phyloP scores from a whole-genome alignment of 441 rosid species.

The Euphorbia celastroides region DNA sequence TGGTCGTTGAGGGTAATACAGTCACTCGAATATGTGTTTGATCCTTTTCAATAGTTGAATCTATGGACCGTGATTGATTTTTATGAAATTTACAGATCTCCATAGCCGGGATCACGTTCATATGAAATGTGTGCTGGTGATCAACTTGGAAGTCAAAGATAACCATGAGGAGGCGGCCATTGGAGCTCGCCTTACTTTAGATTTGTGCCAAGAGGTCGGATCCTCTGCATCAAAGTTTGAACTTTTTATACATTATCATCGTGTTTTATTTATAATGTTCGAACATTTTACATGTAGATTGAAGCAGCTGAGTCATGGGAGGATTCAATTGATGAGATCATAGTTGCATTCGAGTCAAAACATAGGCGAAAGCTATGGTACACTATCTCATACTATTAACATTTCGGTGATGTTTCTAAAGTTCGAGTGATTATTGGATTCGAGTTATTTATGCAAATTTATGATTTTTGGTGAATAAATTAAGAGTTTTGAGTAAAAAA shows the following conservation, averaged over 20 bases:
- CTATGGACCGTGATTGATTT: background rate
- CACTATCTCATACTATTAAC: conserved; percentile 64
- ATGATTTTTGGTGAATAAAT: too few species aligned
- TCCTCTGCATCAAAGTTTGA: background rate
- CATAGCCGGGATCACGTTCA: conserved; percentile 63
- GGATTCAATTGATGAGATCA: conserved; percentile 66
- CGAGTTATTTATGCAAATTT: too few species aligned
- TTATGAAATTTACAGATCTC: conserved; percentile 53
- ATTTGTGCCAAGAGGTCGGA: conserved; percentile 75
- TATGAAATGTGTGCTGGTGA: conserved; percentile 61
- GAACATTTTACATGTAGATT: conserved; percentile 32
- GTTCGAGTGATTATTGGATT: too few species aligned
- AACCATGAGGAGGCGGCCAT: conserved; percentile 93
- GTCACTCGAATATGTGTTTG: background rate
- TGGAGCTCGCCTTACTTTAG: conserved; percentile 75
- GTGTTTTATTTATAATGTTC: background rate
- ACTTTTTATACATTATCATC: background rate
- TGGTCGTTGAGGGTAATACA: conserved; percentile 65
- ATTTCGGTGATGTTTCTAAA: background rate
- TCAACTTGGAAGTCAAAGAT: conserved; percentile 94
- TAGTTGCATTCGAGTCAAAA: conserved; percentile 62
- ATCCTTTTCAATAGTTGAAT: background rate
- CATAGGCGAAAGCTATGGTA: conserved; percentile 66
- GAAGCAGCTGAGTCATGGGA: conserved; percentile 85
- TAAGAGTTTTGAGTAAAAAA: too few species aligned